phyloP scores from a whole-genome alignment of 805 yeast genomes.

The Nakazawaea sp. region DNA sequence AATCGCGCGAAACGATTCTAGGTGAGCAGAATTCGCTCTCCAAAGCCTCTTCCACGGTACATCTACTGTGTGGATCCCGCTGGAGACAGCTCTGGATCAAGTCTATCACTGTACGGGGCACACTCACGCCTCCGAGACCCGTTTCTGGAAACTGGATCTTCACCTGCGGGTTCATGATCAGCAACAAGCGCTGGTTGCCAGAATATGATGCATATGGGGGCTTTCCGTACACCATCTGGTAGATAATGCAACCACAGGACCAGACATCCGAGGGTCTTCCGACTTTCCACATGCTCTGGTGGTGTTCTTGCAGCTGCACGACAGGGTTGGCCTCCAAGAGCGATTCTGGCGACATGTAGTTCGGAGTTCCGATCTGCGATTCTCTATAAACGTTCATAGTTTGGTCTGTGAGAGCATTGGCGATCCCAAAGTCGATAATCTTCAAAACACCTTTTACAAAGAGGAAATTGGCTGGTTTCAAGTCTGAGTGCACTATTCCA shows the following conservation, averaged over 20 bases:
- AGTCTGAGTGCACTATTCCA: conserved; percentile 57
- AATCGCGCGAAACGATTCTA: conserved; percentile 57
- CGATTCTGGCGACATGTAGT: conserved; percentile 98
- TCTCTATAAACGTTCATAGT: conserved; percentile 87
- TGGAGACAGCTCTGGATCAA: conserved; percentile 65
- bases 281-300: conserved; percentile 58
- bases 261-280: conserved; percentile 96
- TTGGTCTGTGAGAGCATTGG: conserved; percentile 91
- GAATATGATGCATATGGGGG: conserved; percentile 83
- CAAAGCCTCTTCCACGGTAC: conserved; percentile 57
- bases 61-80: conserved; percentile 63
- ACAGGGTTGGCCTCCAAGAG: conserved; percentile 43
- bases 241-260: conserved; percentile 96
- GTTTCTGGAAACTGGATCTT: conserved; percentile 57
- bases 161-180: conserved; percentile 81
- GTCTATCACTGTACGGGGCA: conserved; percentile 64
- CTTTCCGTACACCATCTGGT: conserved; percentile 90
- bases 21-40: conserved; percentile 67
- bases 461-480: conserved; percentile 63
- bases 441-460: conserved; percentile 80
- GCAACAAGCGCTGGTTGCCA: conserved; percentile 72
- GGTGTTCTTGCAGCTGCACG: conserved; percentile 19
- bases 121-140: conserved; percentile 55
- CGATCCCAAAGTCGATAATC: conserved; percentile 91
- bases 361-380: conserved; percentile 91